These are phyloP conservation scores for Rhizopogon hawkerae DNA, from an alignment of 1,284 basidiomycete genomes.

Conservation along the genomic window DNA sequence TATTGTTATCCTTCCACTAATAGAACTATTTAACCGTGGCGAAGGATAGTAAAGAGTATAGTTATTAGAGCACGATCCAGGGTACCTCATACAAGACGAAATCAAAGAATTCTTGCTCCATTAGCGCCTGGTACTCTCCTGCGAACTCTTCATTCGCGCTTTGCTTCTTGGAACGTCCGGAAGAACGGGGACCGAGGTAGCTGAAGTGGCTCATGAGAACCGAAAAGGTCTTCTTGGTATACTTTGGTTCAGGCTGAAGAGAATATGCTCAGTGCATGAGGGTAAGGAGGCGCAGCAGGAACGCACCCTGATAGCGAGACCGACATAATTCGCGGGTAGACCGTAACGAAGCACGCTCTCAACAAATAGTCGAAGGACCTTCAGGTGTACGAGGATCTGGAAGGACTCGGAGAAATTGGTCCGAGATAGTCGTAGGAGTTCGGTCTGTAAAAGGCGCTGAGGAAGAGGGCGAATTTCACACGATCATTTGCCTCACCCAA, in stretches of 20 bases:
- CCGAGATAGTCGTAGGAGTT: conserved; percentile 84
- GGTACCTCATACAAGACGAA: conserved; percentile 86
- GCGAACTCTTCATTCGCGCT: conserved; percentile 55
- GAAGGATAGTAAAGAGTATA: conserved; percentile 12
- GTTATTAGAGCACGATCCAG: conserved; percentile 55
- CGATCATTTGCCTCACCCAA: conserved; percentile 56
- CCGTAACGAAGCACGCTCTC: conserved; percentile 97
- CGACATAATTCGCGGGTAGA: conserved; percentile 86
- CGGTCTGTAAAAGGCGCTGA: conserved; percentile 52
- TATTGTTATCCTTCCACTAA: conserved; percentile 46
- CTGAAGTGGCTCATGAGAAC: conserved; percentile 71
- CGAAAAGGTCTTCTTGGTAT: conserved; percentile 71
- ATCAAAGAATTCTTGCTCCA: conserved; percentile 93
- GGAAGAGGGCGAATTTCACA: not conserved
- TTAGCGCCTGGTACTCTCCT: conserved; percentile 83
- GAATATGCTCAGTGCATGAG: conserved; percentile 1
- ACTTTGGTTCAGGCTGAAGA: conserved; percentile 78
- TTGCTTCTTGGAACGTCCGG: conserved; percentile 38
- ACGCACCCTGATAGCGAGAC: conserved; percentile 71
- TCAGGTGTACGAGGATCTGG: conserved; percentile 90
- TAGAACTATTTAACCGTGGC: conserved; percentile 22
- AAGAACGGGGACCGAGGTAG: conserved; percentile 64
- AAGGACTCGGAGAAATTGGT: conserved; percentile 98
- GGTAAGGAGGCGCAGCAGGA: conserved; percentile 2
- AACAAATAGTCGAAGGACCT: conserved; percentile 85